These are phyloP conservation scores for Russula ochroleuca DNA, from an alignment of 768 basidiomycete species.

Conservation along the genomic window DNA sequence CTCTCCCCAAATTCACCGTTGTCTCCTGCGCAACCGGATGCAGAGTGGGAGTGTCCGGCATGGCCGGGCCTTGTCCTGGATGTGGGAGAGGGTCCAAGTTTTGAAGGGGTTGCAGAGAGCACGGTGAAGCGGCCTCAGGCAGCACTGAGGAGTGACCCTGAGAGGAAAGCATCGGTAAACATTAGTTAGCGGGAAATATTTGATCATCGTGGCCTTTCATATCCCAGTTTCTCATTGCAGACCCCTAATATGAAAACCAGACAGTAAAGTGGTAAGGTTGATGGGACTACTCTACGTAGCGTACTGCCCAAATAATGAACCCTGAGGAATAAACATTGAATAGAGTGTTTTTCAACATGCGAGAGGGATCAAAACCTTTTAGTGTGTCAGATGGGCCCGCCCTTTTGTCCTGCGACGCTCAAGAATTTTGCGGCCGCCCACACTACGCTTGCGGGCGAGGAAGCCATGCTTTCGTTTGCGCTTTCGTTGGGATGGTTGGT, in stretches of 20 bases:
- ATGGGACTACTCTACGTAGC: neutral
- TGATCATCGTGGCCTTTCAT: slow-evolving; percentile 4
- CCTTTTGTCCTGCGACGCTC: slow-evolving; percentile 68
- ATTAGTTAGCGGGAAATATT: slow-evolving; percentile 6
- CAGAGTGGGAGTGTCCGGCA: slow-evolving; percentile 22
- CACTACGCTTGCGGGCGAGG: slow-evolving; percentile 65
- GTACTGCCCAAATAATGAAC: neutral
- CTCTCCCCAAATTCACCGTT: slow-evolving; percentile 59
- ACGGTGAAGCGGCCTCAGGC: slow-evolving; percentile 14
- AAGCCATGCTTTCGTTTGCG: slow-evolving; percentile 93
- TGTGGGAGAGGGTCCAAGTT: slow-evolving; percentile 17
- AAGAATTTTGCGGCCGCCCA: slow-evolving; percentile 69
- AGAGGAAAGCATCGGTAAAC: slow-evolving; percentile 23
- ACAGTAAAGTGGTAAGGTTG: neutral
- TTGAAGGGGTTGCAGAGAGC: slow-evolving; percentile 22
- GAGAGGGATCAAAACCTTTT: slow-evolving; percentile 19
- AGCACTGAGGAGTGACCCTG: slow-evolving; percentile 5
- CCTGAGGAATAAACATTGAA: neutral
- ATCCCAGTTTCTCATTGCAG: neutral
- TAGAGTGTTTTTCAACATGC: neutral
- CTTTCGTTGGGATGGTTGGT: slow-evolving; percentile 93
- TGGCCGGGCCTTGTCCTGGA: slow-evolving; percentile 21
- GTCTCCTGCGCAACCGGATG: slow-evolving; percentile 52
- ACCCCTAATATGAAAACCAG: neutral
- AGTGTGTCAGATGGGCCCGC: slow-evolving; percentile 78